Evolutionary conservation across 2,329 filamentous ascomycete species (phyloP), one percentile per base, ranked within the genome.

Genomic region (Penicillium sp.): DNA sequence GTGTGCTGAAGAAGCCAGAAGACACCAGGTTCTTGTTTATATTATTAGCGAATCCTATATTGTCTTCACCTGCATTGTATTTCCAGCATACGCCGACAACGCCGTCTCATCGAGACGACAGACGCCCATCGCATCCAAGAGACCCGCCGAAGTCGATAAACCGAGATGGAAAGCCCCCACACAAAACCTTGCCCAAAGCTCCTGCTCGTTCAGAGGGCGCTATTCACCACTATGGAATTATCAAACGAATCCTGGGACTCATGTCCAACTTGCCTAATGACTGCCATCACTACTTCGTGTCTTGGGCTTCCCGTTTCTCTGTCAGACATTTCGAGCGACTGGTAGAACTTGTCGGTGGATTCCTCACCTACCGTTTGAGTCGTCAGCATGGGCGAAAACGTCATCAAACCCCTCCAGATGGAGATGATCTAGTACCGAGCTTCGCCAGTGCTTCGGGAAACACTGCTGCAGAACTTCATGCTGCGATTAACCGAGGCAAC

Each of bases 221-320:
- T 26, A 87, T 87, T 1, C 84, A 89, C 56, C 89, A 96, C 72
- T 91, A 89, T 2, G 88, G 88, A 5, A 88, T 96, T 50, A 84
- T 95, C 65, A 96, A 96, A 72, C 84, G 92, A 36, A 86, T 95
- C 37, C 73, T 96, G 26, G 92, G 92, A 0, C 76, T 96, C 10
- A 69, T 96, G 25, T 88, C 90, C 1, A 90, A 95, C 69, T 79
- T 89, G 12, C 82, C 90, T 0, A 83, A 84, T 55, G 83, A 88
- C 55, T 92, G 89, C 62, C 91, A 96, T 65, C 86, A 88, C 51
- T 84, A 88, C 63, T 74, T 96, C 26, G 84, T 91, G 10, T 82
- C 83, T 7, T 96, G 91, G 91, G 86, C 95, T 64, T 85, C 88
- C 12, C 83, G 85, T 44, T 85, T 88, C 61, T 83, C 88, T 0